Evolutionary conservation across 768 basidiomycete species (phyloP), one percentile per base, ranked within the genome.

Genomic region (Boletus coccyginus): DNA sequence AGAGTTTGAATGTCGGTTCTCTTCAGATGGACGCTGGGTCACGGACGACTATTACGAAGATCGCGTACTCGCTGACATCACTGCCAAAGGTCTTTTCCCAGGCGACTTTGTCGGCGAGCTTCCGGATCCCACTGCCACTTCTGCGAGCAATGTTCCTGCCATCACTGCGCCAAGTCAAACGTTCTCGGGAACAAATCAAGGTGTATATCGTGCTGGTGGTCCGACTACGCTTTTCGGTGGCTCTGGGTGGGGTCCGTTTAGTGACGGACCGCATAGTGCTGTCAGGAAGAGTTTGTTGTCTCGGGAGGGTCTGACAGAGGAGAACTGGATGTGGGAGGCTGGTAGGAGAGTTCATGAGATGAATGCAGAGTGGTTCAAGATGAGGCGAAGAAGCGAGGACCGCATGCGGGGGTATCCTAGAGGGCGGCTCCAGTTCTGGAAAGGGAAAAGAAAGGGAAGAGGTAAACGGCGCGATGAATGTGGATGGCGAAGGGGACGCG

Each of bases 1-100:
- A 49, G 32, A 16, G 38, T 16, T 31, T n/a, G 21, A 21, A n/a
- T 44, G 35, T 10, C 42, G 8, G 11, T 38, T 54, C 12, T 14
- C 41, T 58, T 19, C 53, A 97, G 95, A 94, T 53, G 97, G 96
- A 1, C 78, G 83, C 66, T 96, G 94, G 90, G 87, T 98, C 1
- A 82, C 83, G 8, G 97, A 98, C 66, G 97, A 98, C 74, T 99
- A 99, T 70, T 93, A 92, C 73, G 97, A 99, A 71, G 89, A 88
- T 40, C 90, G 90, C 54, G 82, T 83, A 0, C 79, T 86, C 1
- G 84, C 81, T 57, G 90, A 92, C 44, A 89, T 92, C 64, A 81
- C 85, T 4, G 83, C 83, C n/a, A 84, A 86, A 35, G 95, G 94
- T 7, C 79, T 92, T 62, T 87, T 88, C 60, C 81, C 95, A 0